Percentiles rank a stretch among this genome's conserved stretches.
Evolutionary conservation across 805 yeast genomes (phyloP).

Genomic region (Zygosaccharomyces siamensis): DNA sequence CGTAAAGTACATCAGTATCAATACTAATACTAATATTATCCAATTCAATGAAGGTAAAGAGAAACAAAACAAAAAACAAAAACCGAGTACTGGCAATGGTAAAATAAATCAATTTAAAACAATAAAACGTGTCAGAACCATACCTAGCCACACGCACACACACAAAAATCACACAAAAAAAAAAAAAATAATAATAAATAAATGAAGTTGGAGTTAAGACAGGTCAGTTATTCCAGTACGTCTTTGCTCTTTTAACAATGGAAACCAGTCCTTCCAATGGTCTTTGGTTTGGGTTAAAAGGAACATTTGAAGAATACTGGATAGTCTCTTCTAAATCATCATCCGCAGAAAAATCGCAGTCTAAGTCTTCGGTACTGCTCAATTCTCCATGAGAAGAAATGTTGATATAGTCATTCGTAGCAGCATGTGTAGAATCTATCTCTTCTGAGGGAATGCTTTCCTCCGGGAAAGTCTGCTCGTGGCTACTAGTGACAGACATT

Average conservation of each 20-base stretch:
- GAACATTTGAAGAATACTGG: conserved; percentile 12
- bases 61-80: too few species aligned
- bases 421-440: conserved; percentile 7
- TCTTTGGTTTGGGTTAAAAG: conserved; percentile 12
- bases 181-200: background rate
- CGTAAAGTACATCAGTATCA: background rate
- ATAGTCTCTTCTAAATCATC: conserved; percentile 15
- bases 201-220: background rate
- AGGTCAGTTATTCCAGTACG: conserved; percentile 22
- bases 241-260: conserved; percentile 22
- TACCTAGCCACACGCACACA: background rate
- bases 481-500: background rate
- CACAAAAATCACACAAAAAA: background rate
- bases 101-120: background rate
- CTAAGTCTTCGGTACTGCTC: conserved; percentile 30
- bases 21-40: background rate
- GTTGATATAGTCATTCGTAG: conserved; percentile 24
- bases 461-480: background rate
- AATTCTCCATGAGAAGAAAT: conserved; percentile 30
- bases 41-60: background rate
- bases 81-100: background rate
- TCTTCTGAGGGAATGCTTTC: conserved; percentile 1
- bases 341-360: conserved; percentile 11
- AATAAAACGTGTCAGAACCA: background rate
- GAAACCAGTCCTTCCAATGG: conserved; percentile 18